phyloP scores from a whole-genome alignment of 768 basidiomycete species.

The Lactarius tabidus region DNA sequence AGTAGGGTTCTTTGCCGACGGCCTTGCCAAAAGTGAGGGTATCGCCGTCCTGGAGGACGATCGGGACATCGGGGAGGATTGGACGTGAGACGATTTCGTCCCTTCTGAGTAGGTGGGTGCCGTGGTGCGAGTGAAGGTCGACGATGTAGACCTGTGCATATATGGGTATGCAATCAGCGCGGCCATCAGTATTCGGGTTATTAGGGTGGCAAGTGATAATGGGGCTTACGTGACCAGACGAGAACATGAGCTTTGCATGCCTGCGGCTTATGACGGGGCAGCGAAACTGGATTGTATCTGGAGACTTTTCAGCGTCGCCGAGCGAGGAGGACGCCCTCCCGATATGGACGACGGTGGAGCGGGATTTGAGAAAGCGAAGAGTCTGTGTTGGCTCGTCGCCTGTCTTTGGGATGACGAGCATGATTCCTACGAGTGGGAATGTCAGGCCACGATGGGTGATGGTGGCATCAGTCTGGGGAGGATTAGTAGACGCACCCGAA shows the following conservation, averaged over 20 bases:
- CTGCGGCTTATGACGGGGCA: slow-evolving; percentile 77
- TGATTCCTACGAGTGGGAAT: slow-evolving; percentile 45
- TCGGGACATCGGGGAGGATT: slow-evolving; percentile 53
- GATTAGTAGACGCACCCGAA: slow-evolving; percentile 15
- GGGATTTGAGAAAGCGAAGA: slow-evolving; percentile 50
- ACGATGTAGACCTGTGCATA: slow-evolving; percentile 58
- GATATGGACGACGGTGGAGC: slow-evolving; percentile 52
- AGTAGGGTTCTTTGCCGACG: slow-evolving; percentile 57
- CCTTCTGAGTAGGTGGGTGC: slow-evolving; percentile 59
- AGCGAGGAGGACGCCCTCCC: slow-evolving; percentile 61
- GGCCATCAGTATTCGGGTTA: background rate
- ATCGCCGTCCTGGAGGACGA: slow-evolving; percentile 61
- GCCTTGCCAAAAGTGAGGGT: slow-evolving; percentile 72
- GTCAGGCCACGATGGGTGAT: slow-evolving; percentile 1
- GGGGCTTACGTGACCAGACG: slow-evolving; percentile 60
- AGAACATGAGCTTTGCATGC: slow-evolving; percentile 74
- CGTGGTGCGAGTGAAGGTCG: slow-evolving; percentile 73
- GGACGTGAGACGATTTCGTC: slow-evolving; percentile 46
- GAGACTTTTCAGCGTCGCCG: slow-evolving; percentile 37
- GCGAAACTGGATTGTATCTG: slow-evolving; percentile 56
- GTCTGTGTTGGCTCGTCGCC: slow-evolving; percentile 42
- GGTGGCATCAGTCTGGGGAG: background rate
- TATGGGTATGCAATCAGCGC: slow-evolving; percentile 6
- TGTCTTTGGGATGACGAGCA: slow-evolving; percentile 53
- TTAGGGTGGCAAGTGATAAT: background rate